Evolutionary conservation across 2,329 filamentous ascomycete species (phyloP).

Genomic region (Colletotrichum falcatum): DNA sequence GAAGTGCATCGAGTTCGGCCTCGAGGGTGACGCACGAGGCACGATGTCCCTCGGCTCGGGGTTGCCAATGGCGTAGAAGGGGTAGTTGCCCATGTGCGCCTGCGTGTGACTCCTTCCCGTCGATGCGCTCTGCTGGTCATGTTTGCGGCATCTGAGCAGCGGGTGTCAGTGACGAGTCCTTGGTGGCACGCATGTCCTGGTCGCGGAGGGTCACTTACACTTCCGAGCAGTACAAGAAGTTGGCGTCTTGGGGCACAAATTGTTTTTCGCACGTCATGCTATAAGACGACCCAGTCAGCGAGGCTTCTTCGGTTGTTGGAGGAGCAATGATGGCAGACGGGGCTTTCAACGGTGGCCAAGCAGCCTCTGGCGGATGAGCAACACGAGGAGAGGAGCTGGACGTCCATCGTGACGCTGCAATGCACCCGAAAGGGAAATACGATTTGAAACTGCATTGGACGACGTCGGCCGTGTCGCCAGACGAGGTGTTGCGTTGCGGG

Average conservation of each 20-base stretch:
- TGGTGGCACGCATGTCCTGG: neutral
- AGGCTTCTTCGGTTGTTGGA: constrained; percentile 46
- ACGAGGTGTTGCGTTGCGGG: constrained; percentile 31
- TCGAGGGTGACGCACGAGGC: constrained; percentile 72
- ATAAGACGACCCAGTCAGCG: constrained; percentile 47
- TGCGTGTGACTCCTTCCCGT: constrained; percentile 35
- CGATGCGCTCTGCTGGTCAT: constrained; percentile 52
- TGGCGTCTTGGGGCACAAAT: constrained; percentile 69
- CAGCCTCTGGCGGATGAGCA: constrained; percentile 5
- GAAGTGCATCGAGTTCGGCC: constrained; percentile 67
- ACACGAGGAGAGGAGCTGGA: constrained; percentile 43
- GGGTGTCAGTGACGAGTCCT: constrained; percentile 18
- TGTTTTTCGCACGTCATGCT: constrained; percentile 78
- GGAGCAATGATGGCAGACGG: constrained; percentile 45
- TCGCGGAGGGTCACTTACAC: constrained; percentile 58
- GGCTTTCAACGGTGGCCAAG: constrained; percentile 39
- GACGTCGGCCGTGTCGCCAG: constrained; percentile 38
- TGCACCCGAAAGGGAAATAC: constrained; percentile 44
- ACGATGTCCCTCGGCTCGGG: constrained; percentile 72
- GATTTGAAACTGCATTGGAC: constrained; percentile 17
- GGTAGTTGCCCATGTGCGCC: constrained; percentile 49
- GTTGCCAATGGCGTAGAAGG: constrained; percentile 59
- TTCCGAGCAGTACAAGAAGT: constrained; percentile 72
- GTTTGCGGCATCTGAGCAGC: constrained; percentile 62
- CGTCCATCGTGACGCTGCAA: constrained; percentile 50